Percentiles rank a stretch among this genome's conserved stretches.
phyloP scores from a whole-genome alignment of 371 early-diverging fungal genomes.

The Mucor irregularis region DNA sequence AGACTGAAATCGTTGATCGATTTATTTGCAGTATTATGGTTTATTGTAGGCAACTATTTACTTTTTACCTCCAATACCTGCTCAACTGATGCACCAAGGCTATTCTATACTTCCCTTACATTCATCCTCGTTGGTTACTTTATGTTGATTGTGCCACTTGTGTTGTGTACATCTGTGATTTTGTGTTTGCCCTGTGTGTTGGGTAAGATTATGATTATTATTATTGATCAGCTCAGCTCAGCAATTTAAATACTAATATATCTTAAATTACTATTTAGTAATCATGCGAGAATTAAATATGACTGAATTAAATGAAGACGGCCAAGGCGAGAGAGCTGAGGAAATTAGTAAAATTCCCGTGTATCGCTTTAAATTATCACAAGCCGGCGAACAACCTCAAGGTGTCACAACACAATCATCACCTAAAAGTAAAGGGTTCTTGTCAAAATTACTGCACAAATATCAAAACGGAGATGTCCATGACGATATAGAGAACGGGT shows the following conservation, averaged over 20 bases:
- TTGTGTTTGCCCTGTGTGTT: slow-evolving; percentile 66
- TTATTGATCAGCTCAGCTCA: too few relatives aligned
- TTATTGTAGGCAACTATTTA: slow-evolving; percentile 73
- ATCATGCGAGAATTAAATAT: slow-evolving; percentile 10
- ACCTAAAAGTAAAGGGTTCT: slow-evolving; percentile 1
- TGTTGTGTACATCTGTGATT: slow-evolving; percentile 64
- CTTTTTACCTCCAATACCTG: slow-evolving; percentile 58
- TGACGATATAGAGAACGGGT: background rate
- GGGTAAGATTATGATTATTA: slow-evolving; percentile 21
- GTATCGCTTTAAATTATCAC: slow-evolving; percentile 21
- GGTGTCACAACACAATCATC: background rate
- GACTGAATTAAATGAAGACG: background rate
- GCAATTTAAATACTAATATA: background rate
- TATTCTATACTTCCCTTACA: slow-evolving; percentile 60
- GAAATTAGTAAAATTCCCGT: slow-evolving; percentile 41
- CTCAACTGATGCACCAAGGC: slow-evolving; percentile 49
- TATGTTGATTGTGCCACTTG: slow-evolving; percentile 61
- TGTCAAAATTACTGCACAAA: slow-evolving; percentile 10
- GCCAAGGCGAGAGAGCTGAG: background rate
- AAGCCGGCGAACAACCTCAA: background rate
- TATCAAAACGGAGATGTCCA: background rate
- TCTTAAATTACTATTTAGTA: background rate
- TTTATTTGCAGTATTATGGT: slow-evolving; percentile 65
- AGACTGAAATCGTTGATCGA: slow-evolving; percentile 35
- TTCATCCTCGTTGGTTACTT: slow-evolving; percentile 69